Conservation (phyloP, 345 rosid genomes). For the Acer saccharum region DNA sequence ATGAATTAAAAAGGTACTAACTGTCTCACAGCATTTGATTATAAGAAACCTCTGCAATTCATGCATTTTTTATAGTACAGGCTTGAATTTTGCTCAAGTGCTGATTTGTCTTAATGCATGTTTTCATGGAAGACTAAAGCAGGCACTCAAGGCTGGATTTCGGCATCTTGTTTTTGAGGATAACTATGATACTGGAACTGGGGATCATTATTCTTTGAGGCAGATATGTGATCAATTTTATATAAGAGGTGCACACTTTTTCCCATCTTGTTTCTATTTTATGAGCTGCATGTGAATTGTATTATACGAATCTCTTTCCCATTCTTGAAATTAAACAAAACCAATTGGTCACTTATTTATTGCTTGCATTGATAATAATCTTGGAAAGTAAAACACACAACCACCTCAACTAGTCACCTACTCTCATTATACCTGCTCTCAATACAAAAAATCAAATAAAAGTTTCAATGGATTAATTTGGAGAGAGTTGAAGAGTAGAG, state of each 20-base stretch:
- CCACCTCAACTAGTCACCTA: too few relatives aligned
- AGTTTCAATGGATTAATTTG: too few relatives aligned
- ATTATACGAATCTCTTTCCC: not conserved
- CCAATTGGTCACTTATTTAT: too few relatives aligned
- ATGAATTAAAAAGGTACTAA: conserved; percentile 83
- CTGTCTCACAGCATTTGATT: not conserved
- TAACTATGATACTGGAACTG: conserved; percentile 98
- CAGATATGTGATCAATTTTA: conserved; percentile 96
- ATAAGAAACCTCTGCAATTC: not conserved
- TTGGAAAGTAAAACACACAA: too few relatives aligned
- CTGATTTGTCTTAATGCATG: conserved; percentile 22
- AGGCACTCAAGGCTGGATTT: conserved; percentile 85
- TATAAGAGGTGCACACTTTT: conserved; percentile 58
- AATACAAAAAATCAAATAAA: too few relatives aligned
- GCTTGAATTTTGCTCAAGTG: not conserved
- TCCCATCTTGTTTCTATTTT: not conserved
- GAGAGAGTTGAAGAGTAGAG: too few relatives aligned
- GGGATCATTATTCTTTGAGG: conserved; percentile 96
- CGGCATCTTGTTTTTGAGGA: conserved; percentile 94
- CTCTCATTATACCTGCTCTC: too few relatives aligned
- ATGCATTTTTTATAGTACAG: not conserved
- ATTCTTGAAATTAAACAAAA: not conserved
- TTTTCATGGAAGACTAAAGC: conserved; percentile 56
- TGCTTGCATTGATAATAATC: too few relatives aligned
- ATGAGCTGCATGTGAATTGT: not conserved